Base-by-base conservation (phyloP, 2,329 filamentous ascomycete genomes). In the Penicillium concentricum region DNA sequence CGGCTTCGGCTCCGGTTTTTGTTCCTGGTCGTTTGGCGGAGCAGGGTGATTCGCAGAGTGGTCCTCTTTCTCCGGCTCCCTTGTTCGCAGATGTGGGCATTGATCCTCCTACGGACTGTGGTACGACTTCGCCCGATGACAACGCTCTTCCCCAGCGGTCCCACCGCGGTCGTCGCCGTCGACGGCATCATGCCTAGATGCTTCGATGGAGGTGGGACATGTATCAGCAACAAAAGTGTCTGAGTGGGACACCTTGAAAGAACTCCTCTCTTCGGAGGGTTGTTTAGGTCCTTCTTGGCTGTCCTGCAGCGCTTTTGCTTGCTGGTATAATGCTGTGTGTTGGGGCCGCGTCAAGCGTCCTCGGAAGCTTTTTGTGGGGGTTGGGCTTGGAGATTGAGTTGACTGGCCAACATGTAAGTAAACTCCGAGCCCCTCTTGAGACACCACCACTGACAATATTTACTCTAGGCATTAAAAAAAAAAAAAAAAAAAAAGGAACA, bases 1-100 rank as follows among this genome's bases (percentile, higher is more conserved):
- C 47, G 46, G 53, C 46, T 51, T 38, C 34, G 38, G 47, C 53
- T 55, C 53, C 38, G 22, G 53, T 30, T 8, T 37, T 51, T 24
- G 10, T 34, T 18, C 22, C 47, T 44, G 39, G 22, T 51, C 35
- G 22, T 39, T 5, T 34, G 35, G 44, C 18, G 26, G 26, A 44
- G 38, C 35, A 48, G 35, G 37, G 15, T 30, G 37, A 39, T n/a
- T 20, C 16, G 44, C 37, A 54, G 43, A 49, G 51, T 54, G 43
- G 39, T 55, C 38, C 45, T 43, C 39, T 37, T 26, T 30, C 39
- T 37, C 16, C 38, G 9, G 10, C 39, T 16, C 47, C 53, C 53
- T 26, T 51, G 39, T 43, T 16, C 20, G 5, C 26, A 6, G 5
- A 32, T 18, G 8, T 13, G 39, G 39, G n/a, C 32, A 43, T 34